A percentile compares a stretch with the other conserved stretches of the same genome.
Conservation (phyloP, 345 rosid genomes). For the Sonneratia alba region DNA sequence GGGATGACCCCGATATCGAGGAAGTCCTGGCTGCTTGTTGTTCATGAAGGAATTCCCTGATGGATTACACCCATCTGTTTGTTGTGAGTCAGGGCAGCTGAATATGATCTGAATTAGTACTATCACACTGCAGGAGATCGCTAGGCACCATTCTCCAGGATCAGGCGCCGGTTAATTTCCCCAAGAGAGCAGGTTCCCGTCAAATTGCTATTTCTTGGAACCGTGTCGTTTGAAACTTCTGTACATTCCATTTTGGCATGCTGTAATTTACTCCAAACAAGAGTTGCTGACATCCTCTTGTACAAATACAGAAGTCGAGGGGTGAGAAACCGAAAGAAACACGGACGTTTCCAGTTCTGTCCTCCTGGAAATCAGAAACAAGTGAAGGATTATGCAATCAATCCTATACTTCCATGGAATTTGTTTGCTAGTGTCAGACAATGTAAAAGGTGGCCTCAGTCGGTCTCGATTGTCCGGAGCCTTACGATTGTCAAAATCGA, state of each 20-base stretch:
- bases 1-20: constrained; percentile 11
- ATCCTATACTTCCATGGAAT: too few species aligned
- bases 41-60: background rate
- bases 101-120: background rate
- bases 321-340: too few species aligned
- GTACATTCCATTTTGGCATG: background rate
- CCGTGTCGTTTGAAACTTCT: background rate
- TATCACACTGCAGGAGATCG: background rate
- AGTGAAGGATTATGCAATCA: too few species aligned
- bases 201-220: background rate
- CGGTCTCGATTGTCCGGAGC: too few species aligned
- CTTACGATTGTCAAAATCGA: too few species aligned
- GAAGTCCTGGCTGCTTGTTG: constrained; percentile 9
- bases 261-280: background rate
- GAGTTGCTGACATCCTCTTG: background rate
- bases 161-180: too few species aligned
- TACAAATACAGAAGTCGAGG: too few species aligned
- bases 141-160: too few species aligned
- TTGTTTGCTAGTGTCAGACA: too few species aligned
- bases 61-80: background rate
- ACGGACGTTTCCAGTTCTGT: too few species aligned
- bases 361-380: too few species aligned
- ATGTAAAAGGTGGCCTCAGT: too few species aligned
- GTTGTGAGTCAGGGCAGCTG: background rate
- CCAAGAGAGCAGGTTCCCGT: background rate